These are phyloP conservation scores for Hibiscus syriacus DNA, from an alignment of 345 rosid species.

Conservation along the genomic window DNA sequence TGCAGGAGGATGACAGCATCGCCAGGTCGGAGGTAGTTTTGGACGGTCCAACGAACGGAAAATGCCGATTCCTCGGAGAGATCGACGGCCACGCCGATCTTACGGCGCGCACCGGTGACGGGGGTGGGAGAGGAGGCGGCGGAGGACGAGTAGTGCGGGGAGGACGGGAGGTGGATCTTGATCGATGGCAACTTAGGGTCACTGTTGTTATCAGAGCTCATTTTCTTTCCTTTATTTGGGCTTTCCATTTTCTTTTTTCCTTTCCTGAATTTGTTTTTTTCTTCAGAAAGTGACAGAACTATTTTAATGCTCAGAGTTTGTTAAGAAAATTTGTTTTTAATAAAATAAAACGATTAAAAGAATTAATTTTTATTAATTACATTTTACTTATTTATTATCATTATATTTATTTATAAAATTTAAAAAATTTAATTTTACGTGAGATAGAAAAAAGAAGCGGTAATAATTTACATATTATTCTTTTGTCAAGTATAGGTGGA, in stretches of 20 bases:
- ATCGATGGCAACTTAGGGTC: slow-evolving; percentile 66
- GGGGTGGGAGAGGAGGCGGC: slow-evolving; percentile 33
- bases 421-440: too few species aligned
- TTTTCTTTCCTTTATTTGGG: not conserved
- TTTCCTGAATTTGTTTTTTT: not conserved
- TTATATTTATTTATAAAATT: too few species aligned
- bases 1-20: slow-evolving; percentile 91
- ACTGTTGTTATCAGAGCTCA: slow-evolving; percentile 7
- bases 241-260: not conserved
- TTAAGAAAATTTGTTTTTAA: not conserved
- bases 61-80: slow-evolving; percentile 79
- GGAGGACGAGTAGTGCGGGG: slow-evolving; percentile 36
- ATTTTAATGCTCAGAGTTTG: not conserved
- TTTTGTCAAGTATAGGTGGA: too few species aligned
- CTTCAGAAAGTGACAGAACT: not conserved
- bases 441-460: too few species aligned
- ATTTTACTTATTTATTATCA: too few species aligned
- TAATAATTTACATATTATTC: too few species aligned
- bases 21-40: slow-evolving; percentile 87
- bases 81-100: slow-evolving; percentile 93
- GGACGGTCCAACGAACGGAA: slow-evolving; percentile 91
- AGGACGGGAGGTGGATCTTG: slow-evolving; percentile 61
- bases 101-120: slow-evolving; percentile 81
- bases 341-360: not conserved
- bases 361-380: too few species aligned